These are phyloP conservation scores for Thoreauomyces humboldtii DNA, from an alignment of 192 early-diverging fungal genomes.

Conservation along the genomic window DNA sequence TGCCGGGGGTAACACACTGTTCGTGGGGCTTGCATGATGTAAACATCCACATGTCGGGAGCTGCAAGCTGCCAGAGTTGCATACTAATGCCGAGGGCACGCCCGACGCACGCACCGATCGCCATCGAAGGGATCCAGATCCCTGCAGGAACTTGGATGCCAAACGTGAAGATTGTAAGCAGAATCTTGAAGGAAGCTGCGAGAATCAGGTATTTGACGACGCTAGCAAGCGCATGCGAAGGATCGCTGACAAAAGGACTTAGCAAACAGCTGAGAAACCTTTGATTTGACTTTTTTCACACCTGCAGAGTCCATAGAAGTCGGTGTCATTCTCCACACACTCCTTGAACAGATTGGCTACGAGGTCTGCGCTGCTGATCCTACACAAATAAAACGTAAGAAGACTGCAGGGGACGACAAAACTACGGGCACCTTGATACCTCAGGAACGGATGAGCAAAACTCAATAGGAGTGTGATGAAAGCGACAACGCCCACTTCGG, in stretches of 20 bases:
- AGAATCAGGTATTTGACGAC: conserved; percentile 37
- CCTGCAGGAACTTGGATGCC: conserved; percentile 53
- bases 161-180: conserved; percentile 53
- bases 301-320: conserved; percentile 51
- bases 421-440: conserved; percentile 22
- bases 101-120: conserved; percentile 88
- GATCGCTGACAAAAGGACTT: neutral
- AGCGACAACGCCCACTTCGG: conserved; percentile 45
- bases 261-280: neutral
- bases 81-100: conserved; percentile 84
- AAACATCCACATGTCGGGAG: conserved; percentile 69
- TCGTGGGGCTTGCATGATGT: conserved; percentile 72
- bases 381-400: neutral
- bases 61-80: conserved; percentile 56
- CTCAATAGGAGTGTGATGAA: conserved; percentile 49
- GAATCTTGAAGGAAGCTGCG: conserved; percentile 42
- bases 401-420: neutral
- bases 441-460: conserved; percentile 43
- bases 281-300: neutral
- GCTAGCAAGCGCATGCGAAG: neutral
- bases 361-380: conserved; percentile 42
- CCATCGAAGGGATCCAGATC: conserved; percentile 84
- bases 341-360: conserved; percentile 58
- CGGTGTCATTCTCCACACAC: conserved; percentile 49
- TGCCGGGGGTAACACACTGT: conserved; percentile 89